Evolutionary conservation across 2,329 filamentous ascomycete species (phyloP), one percentile per base, ranked within the genome.

Genomic region (Nothomitra cinnamomea): DNA sequence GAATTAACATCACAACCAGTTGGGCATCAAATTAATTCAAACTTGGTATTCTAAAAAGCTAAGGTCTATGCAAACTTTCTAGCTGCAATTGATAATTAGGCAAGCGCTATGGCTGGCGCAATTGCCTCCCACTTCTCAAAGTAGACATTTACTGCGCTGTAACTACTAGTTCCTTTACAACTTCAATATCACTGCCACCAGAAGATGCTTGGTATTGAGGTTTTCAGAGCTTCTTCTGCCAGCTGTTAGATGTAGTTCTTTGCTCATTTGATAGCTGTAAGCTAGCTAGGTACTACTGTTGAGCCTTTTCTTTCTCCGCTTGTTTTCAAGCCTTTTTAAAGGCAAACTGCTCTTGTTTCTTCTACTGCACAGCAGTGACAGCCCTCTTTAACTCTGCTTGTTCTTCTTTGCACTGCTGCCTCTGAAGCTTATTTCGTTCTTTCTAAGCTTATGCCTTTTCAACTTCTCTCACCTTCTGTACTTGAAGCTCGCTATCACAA

Each of bases 181-280:
- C 41, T 22, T 45, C 41, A 45, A 45, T 3, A 45, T 45, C 41
- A 21, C 41, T 21, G 13, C 41, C 17, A 45, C 41, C 41, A 45
- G 41, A 45, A 22, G 41, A 45, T 17, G 41, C 41, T 45, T 45
- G 41, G 41, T 45, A 22, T 22, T 45, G n/a, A n/a, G n/a, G n/a
- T n/a, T n/a, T n/a, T n/a, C n/a, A n/a, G n/a, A n/a, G n/a, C n/a
- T n/a, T n/a, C n/a, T n/a, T n/a, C n/a, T n/a, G n/a, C n/a, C n/a
- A n/a, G n/a, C n/a, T n/a, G n/a, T n/a, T n/a, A n/a, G n/a, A n/a
- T n/a, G n/a, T n/a, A n/a, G n/a, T n/a, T n/a, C n/a, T n/a, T n/a
- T n/a, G n/a, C n/a, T n/a, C 41, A 45, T 45, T 45, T 45, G 41
- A 45, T 45, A 45, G 41, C 41, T 45, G 41, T 45, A 13, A 12